phyloP scores from a whole-genome alignment of 106 monocot species.

The Acanthochlamys bracteata region DNA sequence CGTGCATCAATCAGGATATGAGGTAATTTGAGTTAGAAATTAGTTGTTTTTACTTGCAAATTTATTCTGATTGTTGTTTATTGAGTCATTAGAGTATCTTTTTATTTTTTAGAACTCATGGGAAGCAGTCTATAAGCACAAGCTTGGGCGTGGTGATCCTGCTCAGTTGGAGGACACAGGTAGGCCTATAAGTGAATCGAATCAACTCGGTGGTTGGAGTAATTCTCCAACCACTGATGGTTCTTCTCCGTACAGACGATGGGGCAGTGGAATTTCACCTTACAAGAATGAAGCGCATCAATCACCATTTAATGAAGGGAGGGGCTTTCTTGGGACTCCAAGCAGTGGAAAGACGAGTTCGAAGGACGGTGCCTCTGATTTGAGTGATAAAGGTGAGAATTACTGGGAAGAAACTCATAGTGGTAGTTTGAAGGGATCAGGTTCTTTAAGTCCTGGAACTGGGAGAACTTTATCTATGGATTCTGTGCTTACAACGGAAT shows the following conservation, averaged over 20 bases:
- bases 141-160: conserved; percentile 22
- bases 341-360: conserved; percentile 17
- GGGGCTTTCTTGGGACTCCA: conserved; percentile 43
- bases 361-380: conserved; percentile 11
- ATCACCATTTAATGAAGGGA: conserved; percentile 41
- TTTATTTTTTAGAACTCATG: conserved; percentile 41
- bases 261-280: conserved; percentile 25
- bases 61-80: neutral
- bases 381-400: conserved; percentile 25
- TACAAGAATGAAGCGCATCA: conserved; percentile 29
- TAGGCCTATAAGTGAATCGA: conserved; percentile 44
- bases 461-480: conserved; percentile 32
- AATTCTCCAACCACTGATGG: conserved; percentile 51
- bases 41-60: neutral
- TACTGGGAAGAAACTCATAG: conserved; percentile 14
- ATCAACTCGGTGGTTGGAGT: conserved; percentile 37
- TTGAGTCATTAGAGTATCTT: neutral
- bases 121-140: conserved; percentile 67
- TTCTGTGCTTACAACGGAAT: conserved; percentile 16
- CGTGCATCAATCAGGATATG: conserved; percentile 18
- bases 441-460: conserved; percentile 25
- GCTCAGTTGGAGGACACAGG: conserved; percentile 27
- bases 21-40: conserved; percentile 17
- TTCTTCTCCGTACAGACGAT: conserved; percentile 36
- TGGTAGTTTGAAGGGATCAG: conserved; percentile 26